These are phyloP conservation scores for Garcia nutans DNA, from an alignment of 345 rosid species.

Conservation along the genomic window DNA sequence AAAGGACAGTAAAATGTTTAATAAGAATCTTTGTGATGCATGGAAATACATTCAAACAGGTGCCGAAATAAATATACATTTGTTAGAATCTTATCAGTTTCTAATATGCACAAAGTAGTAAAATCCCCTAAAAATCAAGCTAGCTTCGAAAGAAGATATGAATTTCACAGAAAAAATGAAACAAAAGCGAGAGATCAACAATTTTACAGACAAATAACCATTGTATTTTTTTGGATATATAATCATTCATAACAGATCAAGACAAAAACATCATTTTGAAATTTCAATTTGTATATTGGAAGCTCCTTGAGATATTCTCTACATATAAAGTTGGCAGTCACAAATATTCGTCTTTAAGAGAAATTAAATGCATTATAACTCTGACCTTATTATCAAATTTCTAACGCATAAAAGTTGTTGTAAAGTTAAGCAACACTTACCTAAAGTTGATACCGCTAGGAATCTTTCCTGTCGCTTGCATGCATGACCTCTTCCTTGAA, in stretches of 20 bases:
- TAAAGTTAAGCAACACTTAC: slow-evolving; percentile 45
- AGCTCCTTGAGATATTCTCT: not conserved
- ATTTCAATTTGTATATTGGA: not conserved
- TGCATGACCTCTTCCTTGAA: slow-evolving; percentile 52
- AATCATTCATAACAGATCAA: not conserved
- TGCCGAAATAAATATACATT: no score
- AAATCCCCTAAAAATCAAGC: not conserved
- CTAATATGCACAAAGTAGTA: not conserved
- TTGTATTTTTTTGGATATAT: not conserved
- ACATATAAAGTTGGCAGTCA: not conserved
- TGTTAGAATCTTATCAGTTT: no score
- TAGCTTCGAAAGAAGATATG: not conserved
- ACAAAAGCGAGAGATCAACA: not conserved
- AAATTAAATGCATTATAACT: not conserved
- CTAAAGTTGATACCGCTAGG: slow-evolving; percentile 42
- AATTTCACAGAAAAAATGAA: not conserved
- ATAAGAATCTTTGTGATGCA: not conserved
- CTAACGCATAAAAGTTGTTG: not conserved
- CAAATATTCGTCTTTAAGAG: not conserved
- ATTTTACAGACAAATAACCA: not conserved
- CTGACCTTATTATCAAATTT: not conserved
- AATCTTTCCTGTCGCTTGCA: slow-evolving; percentile 35
- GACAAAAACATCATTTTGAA: not conserved
- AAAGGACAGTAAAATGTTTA: not conserved
- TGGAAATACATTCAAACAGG: not conserved